Percentiles rank a stretch among this genome's conserved stretches.
These are phyloP conservation scores for Senna siamea DNA, from an alignment of 306 rosid species.

Conservation along the genomic window DNA sequence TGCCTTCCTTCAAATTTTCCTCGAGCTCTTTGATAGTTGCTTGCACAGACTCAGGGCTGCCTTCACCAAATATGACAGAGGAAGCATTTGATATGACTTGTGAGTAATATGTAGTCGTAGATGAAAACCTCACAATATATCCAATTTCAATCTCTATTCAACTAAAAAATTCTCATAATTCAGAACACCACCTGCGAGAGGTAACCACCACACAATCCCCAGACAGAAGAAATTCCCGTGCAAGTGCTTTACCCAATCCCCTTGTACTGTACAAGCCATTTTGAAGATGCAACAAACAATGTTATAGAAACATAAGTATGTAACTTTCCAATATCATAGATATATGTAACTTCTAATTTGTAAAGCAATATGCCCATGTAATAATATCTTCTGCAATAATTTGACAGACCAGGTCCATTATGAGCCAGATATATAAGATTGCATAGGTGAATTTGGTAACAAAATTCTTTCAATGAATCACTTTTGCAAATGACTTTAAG, in stretches of 20 bases:
- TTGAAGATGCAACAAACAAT: conserved; percentile 32
- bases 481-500: background rate
- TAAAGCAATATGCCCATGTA: conserved; percentile 4
- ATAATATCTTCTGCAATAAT: conserved; percentile 1
- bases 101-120: conserved; percentile 34
- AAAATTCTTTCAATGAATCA: conserved; percentile 4
- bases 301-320: conserved; percentile 15
- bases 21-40: conserved; percentile 86
- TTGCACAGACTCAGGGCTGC: conserved; percentile 81
- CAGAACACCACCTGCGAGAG: conserved; percentile 81
- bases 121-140: conserved; percentile 31
- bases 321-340: conserved; percentile 12
- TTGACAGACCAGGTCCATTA: conserved; percentile 1
- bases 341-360: conserved; percentile 7
- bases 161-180: conserved; percentile 22
- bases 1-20: conserved; percentile 81
- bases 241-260: conserved; percentile 95
- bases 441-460: background rate
- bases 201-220: conserved; percentile 91
- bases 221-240: conserved; percentile 92
- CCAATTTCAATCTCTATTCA: background rate
- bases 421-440: background rate
- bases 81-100: conserved; percentile 11
- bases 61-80: conserved; percentile 46
- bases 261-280: conserved; percentile 68